Evolutionary conservation across 2,329 filamentous ascomycete species (phyloP).

Genomic region (Xylariaceae sp.): DNA sequence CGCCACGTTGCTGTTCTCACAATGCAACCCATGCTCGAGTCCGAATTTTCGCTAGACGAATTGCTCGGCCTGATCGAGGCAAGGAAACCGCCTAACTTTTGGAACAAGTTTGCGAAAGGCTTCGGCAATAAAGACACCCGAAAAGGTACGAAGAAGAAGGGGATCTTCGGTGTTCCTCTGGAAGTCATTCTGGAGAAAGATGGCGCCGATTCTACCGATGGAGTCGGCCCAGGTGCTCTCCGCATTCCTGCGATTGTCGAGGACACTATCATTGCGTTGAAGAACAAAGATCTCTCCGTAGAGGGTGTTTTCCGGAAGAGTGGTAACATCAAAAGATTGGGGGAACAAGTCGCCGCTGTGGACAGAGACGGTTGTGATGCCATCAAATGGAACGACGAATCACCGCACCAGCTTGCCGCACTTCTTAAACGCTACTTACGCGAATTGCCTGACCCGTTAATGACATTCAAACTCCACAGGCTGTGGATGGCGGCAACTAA

Average conservation of each 20-base stretch:
- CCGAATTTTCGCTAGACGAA: constrained; percentile 90
- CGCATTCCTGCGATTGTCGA: constrained; percentile 94
- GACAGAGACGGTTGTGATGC: constrained; percentile 82
- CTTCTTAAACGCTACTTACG: constrained; percentile 92
- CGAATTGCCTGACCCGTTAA: constrained; percentile 87
- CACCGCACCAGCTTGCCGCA: constrained; percentile 89
- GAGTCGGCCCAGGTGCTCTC: constrained; percentile 86
- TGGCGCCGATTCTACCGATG: constrained; percentile 95
- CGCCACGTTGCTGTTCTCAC: constrained; percentile 91
- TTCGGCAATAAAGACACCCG: constrained; percentile 78
- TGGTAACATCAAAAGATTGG: constrained; percentile 92
- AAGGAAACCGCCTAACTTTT: constrained; percentile 84
- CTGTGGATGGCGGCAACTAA: constrained; percentile 90
- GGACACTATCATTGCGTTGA: constrained; percentile 89
- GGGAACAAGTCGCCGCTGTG: constrained; percentile 80
- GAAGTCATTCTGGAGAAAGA: constrained; percentile 89
- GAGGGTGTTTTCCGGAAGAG: constrained; percentile 99
- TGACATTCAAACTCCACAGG: constrained; percentile 91
- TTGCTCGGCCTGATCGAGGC: constrained; percentile 89
- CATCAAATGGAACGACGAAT: constrained; percentile 83
- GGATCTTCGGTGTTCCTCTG: constrained; percentile 85
- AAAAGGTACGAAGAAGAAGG: constrained; percentile 83
- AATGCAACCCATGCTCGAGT: constrained; percentile 88
- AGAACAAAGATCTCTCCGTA: constrained; percentile 98
- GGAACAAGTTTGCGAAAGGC: constrained; percentile 96